phyloP scores from a whole-genome alignment of 352 stramenopile species.

The Pythium periplocum region DNA sequence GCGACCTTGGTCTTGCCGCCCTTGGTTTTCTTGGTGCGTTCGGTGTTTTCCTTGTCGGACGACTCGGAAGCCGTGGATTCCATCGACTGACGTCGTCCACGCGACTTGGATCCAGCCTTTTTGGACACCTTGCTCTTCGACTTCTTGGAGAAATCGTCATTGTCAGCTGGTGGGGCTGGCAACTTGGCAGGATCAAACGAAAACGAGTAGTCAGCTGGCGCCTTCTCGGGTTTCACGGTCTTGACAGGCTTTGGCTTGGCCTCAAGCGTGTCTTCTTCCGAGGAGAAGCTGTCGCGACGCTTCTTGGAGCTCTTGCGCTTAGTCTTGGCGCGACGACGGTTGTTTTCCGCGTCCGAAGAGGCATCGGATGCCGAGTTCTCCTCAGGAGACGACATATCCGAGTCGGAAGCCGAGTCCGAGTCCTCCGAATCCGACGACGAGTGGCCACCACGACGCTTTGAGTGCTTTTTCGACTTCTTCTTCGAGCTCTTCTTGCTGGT shows the following conservation, averaged over 20 bases:
- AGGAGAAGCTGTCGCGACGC: conserved; percentile 22
- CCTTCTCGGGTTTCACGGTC: not conserved
- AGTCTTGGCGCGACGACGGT: conserved; percentile 6
- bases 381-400: too few relatives aligned
- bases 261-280: conserved; percentile 21
- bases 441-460: too few relatives aligned
- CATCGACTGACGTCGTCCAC: conserved; percentile 26
- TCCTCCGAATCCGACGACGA: conserved; percentile 13
- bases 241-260: conserved; percentile 11
- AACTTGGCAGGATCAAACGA: conserved; percentile 50
- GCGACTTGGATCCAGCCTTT: conserved; percentile 14
- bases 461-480: conserved; percentile 20
- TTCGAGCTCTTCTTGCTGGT: conserved; percentile 19
- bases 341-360: conserved; percentile 3
- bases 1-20: too few relatives aligned
- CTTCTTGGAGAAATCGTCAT: conserved; percentile 6
- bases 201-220: conserved; percentile 31
- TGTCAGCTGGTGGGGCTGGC: conserved; percentile 21
- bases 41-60: conserved; percentile 33
- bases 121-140: conserved; percentile 13
- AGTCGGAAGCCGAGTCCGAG: conserved; percentile 5
- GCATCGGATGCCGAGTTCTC: too few relatives aligned
- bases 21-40: conserved; percentile 20
- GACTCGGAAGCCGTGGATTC: conserved; percentile 29
- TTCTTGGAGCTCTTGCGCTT: conserved; percentile 24